Evolutionary conservation across 2,329 filamentous ascomycete genomes (phyloP).

Genomic region (Fusarium poae): DNA sequence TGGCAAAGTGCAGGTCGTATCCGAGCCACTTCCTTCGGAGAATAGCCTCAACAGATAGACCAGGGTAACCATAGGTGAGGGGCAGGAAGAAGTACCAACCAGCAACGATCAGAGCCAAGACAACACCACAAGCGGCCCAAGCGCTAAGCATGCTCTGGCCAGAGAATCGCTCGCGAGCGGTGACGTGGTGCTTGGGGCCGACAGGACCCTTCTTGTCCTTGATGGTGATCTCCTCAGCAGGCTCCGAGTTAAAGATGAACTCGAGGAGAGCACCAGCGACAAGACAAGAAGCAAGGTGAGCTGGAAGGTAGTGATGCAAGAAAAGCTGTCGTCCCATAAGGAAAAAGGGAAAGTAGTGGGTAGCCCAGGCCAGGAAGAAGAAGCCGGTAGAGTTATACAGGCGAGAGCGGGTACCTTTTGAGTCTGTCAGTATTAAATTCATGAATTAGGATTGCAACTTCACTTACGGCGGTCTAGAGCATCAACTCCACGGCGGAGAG

Average conservation of each 20-base stretch:
- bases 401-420: constrained; percentile 86
- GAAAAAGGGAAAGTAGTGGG: constrained; percentile 97
- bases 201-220: constrained; percentile 62
- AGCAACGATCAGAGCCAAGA: constrained; percentile 76
- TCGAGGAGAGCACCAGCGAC: constrained; percentile 93
- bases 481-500: constrained; percentile 91
- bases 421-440: constrained; percentile 49
- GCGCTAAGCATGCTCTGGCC: constrained; percentile 80
- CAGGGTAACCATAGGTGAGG: constrained; percentile 94
- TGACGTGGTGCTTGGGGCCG: constrained; percentile 71
- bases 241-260: constrained; percentile 94
- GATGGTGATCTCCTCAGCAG: constrained; percentile 68
- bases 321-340: constrained; percentile 98
- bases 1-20: constrained; percentile 98
- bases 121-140: constrained; percentile 82
- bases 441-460: neutral
- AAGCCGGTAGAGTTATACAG: constrained; percentile 99
- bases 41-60: constrained; percentile 82
- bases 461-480: constrained; percentile 91
- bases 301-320: constrained; percentile 96
- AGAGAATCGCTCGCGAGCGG: constrained; percentile 84
- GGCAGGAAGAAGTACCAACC: constrained; percentile 96
- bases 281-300: constrained; percentile 89
- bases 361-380: constrained; percentile 98
- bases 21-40: constrained; percentile 92